Evolutionary conservation across 805 yeast genomes (phyloP).

Genomic region (Komagataella populi): DNA sequence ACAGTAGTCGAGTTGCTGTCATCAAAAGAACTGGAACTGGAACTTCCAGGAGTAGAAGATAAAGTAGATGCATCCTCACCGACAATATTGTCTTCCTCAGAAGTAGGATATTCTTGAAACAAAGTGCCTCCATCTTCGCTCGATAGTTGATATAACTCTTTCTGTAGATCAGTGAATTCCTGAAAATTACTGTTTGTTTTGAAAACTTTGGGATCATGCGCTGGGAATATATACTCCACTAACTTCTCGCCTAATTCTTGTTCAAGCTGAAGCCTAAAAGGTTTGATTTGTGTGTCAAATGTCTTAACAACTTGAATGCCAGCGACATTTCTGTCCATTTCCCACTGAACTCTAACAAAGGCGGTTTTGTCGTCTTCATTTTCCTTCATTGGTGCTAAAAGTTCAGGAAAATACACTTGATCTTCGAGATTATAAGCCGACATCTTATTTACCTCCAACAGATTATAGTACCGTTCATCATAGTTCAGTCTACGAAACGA

Average conservation of each 20-base stretch:
- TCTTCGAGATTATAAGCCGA: constrained; percentile 56
- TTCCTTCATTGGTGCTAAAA: constrained; percentile 20
- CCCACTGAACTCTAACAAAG: constrained; percentile 46
- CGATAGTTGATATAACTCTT: neutral
- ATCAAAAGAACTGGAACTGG: neutral
- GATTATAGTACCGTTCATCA: constrained; percentile 51
- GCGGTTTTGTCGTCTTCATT: constrained; percentile 14
- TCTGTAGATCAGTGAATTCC: neutral
- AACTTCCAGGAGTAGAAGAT: neutral
- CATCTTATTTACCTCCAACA: constrained; percentile 42
- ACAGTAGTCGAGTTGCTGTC: neutral
- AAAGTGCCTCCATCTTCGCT: neutral
- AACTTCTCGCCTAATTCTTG: constrained; percentile 52
- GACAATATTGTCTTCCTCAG: neutral
- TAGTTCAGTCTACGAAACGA: constrained; percentile 48
- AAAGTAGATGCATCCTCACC: neutral
- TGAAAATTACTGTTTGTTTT: neutral
- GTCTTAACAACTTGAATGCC: constrained; percentile 74
- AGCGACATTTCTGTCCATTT: constrained; percentile 75
- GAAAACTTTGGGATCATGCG: neutral
- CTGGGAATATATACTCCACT: constrained; percentile 60
- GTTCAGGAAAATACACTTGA: constrained; percentile 51
- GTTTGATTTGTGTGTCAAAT: constrained; percentile 47
- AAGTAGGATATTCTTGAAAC: neutral
- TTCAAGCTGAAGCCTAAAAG: constrained; percentile 63